A percentile compares a stretch with the other conserved stretches of the same genome.
Conservation (phyloP, 805 yeast species). For the Kazachstania martiniae region DNA sequence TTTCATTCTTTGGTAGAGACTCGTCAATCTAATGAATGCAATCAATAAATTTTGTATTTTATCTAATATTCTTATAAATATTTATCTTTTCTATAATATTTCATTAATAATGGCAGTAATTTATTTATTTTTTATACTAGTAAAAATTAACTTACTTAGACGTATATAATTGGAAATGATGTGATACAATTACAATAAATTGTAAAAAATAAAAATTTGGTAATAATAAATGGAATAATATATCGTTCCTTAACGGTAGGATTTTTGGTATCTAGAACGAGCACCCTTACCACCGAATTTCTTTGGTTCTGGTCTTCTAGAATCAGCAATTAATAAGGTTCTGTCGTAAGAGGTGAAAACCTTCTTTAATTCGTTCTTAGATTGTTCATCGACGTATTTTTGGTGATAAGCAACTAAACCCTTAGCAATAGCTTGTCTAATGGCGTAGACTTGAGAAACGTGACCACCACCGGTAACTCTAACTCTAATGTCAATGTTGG, state of each 20-base stretch:
- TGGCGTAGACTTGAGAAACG: slow-evolving; percentile 99
- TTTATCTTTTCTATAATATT: too few relatives aligned
- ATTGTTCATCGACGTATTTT: slow-evolving; percentile 98
- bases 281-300: slow-evolving; percentile 99
- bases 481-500: slow-evolving; percentile 96
- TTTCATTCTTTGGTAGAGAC: slow-evolving; percentile 85
- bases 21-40: slow-evolving; percentile 18
- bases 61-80: too few relatives aligned
- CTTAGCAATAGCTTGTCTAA: slow-evolving; percentile 99
- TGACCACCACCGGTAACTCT: slow-evolving; percentile 99
- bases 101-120: neutral
- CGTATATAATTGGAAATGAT: neutral
- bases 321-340: slow-evolving; percentile 97
- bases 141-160: neutral
- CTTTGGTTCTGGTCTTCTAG: slow-evolving; percentile 99
- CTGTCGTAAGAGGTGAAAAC: slow-evolving; percentile 96
- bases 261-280: slow-evolving; percentile 99
- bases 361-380: slow-evolving; percentile 98
- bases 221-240: slow-evolving; percentile 35
- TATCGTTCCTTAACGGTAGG: slow-evolving; percentile 87
- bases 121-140: neutral
- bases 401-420: slow-evolving; percentile 99
- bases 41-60: too few relatives aligned
- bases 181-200: neutral
- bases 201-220: slow-evolving; percentile 5